Evolutionary conservation across 495 filamentous ascomycete genomes (phyloP), one percentile per base, ranked within the genome.

Genomic region (Schizothecium vesticola): DNA sequence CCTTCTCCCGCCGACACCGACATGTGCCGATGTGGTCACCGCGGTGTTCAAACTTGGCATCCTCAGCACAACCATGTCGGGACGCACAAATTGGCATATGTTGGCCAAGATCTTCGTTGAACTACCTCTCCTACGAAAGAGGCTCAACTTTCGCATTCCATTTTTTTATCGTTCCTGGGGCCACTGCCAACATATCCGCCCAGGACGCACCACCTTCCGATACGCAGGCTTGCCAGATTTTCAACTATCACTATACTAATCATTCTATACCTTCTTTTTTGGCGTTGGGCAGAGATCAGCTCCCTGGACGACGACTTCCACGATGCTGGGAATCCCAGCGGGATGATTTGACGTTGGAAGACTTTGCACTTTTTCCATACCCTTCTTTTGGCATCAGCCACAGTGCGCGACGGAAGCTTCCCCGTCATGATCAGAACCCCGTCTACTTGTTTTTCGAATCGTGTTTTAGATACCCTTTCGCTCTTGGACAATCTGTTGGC

Each of bases 391-490:
- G 0, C 36, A 51, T 51, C 19, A 5, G 43, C 43, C 43, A n/a
- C 43, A n/a, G 43, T 19, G 5, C 43, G n/a, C 16, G 43, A n/a
- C 43, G 43, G 43, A 51, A 51, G 19, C 43, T 51, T n/a, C 10
- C 10, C 25, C 22, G 60, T 31, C 13, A 51, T 31, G 61, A 55
- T 64, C 19, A 64, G 25, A 43, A 16, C 1, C 22, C 59, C 23
- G 51, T 9, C 8, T 28, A 2, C 10, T 60, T 57, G 13, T 64
- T 65, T 65, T 28, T 67, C 28, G 21, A 10, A 65, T 60, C 64
- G 33, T 65, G 29, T 70, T 69, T 71, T 74, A 68, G 72, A 74
- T 74, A 74, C 72, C 72, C 72, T 61, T 67, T 63, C 58, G 33
- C 23, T 56, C 24, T 31, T 28, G 55, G 63, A 65, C 26, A 19